Conservation (phyloP, 257 asterid species). For the Coffea eugenioides region DNA sequence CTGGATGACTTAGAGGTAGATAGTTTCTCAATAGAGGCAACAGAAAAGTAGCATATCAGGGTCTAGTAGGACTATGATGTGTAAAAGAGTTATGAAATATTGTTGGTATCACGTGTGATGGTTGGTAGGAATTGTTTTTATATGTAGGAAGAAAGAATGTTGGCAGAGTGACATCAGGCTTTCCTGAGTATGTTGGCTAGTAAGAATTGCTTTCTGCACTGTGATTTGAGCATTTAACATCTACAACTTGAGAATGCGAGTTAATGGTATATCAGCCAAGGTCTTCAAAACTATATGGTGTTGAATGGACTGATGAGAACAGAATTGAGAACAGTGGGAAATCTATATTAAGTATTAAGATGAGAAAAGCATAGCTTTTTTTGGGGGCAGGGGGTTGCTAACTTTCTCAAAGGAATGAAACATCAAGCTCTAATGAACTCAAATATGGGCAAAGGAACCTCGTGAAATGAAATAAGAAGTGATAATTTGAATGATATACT, state of each 20-base stretch:
- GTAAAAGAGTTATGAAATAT: background rate
- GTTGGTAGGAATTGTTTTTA: background rate
- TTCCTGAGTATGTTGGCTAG: background rate
- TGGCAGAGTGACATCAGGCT: background rate
- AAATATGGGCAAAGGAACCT: background rate
- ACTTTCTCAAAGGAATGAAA: background rate
- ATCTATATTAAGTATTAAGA: background rate
- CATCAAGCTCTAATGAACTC: background rate
- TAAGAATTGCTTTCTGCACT: background rate
- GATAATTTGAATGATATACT: background rate
- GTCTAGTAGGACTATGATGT: background rate
- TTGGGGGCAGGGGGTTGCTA: background rate
- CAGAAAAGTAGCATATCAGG: background rate
- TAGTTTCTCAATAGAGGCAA: background rate
- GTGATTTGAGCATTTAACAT: background rate
- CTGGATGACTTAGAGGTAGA: background rate
- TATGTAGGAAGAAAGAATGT: background rate
- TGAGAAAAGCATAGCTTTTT: background rate
- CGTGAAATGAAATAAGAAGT: background rate
- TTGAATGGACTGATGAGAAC: background rate
- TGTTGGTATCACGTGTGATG: background rate
- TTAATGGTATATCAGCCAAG: background rate
- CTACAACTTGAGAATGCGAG: background rate
- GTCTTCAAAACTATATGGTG: background rate
- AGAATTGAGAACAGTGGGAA: background rate